Conservation (phyloP, 2,329 filamentous ascomycete species). For the Daldinia eschscholtzii region DNA sequence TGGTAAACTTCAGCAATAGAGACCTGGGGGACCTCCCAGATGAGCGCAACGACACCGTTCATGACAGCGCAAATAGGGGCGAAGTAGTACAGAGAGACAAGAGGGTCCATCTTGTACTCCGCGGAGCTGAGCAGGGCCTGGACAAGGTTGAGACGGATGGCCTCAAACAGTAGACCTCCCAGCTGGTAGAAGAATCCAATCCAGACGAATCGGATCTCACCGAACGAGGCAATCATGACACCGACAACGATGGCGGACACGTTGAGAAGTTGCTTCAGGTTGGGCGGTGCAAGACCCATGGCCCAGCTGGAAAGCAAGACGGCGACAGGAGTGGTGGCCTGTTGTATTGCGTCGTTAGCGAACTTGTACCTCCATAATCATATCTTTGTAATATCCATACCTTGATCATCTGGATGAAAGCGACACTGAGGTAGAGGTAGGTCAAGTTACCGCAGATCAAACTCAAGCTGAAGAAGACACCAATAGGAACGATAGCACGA, state of each 20-base stretch:
- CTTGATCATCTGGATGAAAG: constrained; percentile 99
- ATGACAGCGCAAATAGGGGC: constrained; percentile 86
- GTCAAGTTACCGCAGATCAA: constrained; percentile 97
- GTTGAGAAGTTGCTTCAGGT: constrained; percentile 88
- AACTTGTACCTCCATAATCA: background rate
- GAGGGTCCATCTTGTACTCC: constrained; percentile 92
- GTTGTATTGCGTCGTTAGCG: constrained; percentile 32
- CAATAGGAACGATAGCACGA: constrained; percentile 93
- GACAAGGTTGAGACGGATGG: constrained; percentile 85
- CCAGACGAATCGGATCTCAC: constrained; percentile 93
- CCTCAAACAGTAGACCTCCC: constrained; percentile 83
- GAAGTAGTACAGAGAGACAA: constrained; percentile 92
- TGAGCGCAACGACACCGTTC: constrained; percentile 79
- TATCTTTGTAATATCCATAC: constrained; percentile 56
- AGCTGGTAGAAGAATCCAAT: constrained; percentile 84
- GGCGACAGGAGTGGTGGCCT: constrained; percentile 95
- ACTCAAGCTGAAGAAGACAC: constrained; percentile 94
- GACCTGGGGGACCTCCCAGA: constrained; percentile 79
- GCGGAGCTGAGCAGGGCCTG: constrained; percentile 83
- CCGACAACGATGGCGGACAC: constrained; percentile 95
- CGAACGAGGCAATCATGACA: constrained; percentile 93
- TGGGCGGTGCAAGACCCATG: constrained; percentile 85
- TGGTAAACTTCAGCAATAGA: constrained; percentile 77
- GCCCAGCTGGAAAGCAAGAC: constrained; percentile 91
- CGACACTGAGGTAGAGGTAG: constrained; percentile 93